Percentiles rank a stretch among this genome's conserved stretches.
phyloP scores from a whole-genome alignment of 2,329 filamentous ascomycete species.

The Onygenales sp. region DNA sequence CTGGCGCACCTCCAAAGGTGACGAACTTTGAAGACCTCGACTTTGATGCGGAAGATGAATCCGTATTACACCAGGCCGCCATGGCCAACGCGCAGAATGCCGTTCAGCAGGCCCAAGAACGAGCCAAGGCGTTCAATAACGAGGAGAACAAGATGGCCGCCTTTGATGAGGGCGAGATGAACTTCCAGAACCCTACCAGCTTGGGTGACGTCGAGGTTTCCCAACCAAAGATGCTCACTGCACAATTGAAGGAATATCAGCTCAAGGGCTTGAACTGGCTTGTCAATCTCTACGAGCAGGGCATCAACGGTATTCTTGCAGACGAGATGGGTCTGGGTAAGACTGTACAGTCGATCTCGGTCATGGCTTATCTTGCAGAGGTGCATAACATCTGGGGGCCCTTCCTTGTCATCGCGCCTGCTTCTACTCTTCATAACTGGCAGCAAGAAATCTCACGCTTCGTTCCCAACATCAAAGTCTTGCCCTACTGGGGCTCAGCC shows the following conservation, averaged over 20 bases:
- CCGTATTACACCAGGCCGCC: conserved; percentile 67
- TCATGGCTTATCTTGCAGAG: conserved; percentile 97
- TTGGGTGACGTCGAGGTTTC: conserved; percentile 89
- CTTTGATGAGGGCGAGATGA: conserved; percentile 94
- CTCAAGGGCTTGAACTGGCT: conserved; percentile 99
- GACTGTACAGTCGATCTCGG: conserved; percentile 96
- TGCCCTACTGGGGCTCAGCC: conserved; percentile 95
- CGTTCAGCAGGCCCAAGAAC: conserved; percentile 86
- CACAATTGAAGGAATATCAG: conserved; percentile 96
- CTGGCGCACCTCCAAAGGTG: conserved; percentile 56
- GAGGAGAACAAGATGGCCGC: conserved; percentile 55
- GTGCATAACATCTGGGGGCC: conserved; percentile 98
- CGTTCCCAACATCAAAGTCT: conserved; percentile 85
- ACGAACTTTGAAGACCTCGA: conserved; percentile 91
- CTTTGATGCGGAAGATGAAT: conserved; percentile 92
- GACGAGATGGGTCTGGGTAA: conserved; percentile 99
- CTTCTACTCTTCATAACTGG: conserved; percentile 97
- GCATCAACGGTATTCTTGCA: conserved; percentile 97
- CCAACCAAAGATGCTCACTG: conserved; percentile 86
- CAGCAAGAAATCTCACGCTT: conserved; percentile 96
- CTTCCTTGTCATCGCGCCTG: conserved; percentile 90
- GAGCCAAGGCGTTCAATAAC: conserved; percentile 87
- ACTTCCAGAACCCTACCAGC: conserved; percentile 97
- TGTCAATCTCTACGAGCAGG: conserved; percentile 96
- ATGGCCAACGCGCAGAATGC: conserved; percentile 95